phyloP scores from a whole-genome alignment of 108 stramenopile genomes.

The Pseudonitzschia multiseries region DNA sequence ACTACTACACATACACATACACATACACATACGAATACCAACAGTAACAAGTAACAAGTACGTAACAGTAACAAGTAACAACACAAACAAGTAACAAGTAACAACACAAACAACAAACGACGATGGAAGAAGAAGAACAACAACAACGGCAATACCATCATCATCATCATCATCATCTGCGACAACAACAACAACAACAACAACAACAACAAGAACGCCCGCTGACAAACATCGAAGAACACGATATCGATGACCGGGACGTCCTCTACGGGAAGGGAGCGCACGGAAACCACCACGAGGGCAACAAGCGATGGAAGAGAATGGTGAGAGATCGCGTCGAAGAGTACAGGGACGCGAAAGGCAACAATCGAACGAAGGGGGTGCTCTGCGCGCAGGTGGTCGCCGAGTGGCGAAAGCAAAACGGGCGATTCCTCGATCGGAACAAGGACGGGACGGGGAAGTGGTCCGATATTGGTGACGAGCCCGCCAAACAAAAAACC shows the following conservation, averaged over 20 bases:
- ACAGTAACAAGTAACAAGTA: too few species aligned
- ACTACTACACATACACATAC: too few species aligned
- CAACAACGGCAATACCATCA: too few species aligned
- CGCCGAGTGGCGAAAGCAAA: not conserved
- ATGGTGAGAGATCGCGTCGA: not conserved
- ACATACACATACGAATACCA: too few species aligned
- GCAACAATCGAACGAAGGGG: not conserved
- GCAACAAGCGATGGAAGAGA: not conserved
- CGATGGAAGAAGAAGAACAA: too few species aligned
- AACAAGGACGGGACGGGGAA: conserved; percentile 12
- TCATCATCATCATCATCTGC: too few species aligned
- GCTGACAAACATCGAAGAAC: too few species aligned
- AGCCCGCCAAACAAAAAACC: not conserved
- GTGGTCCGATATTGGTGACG: conserved; percentile 32
- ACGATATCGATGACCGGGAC: not conserved
- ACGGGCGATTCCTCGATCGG: conserved; percentile 5
- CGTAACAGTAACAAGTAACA: too few species aligned
- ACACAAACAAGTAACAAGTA: too few species aligned
- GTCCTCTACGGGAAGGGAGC: not conserved
- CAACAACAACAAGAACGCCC: too few species aligned
- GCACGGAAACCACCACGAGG: not conserved
- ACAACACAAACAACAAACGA: too few species aligned
- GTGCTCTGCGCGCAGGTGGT: not conserved
- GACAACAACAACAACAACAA: too few species aligned
- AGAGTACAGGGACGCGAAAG: not conserved